Base-by-base conservation (phyloP, 306 rosid genomes). In the Fagus crenata region DNA sequence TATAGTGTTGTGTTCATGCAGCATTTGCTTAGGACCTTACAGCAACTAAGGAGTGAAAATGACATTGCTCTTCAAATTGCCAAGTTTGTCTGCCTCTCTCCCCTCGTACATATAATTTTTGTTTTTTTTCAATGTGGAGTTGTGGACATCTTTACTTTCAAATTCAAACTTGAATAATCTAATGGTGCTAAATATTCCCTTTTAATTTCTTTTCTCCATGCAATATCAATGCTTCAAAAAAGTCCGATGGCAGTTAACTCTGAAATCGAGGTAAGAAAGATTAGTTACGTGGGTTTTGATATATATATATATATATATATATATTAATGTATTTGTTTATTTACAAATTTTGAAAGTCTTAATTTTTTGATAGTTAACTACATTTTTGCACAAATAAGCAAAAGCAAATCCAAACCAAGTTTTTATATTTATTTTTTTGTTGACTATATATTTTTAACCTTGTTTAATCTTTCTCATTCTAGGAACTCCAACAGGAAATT, bases 401-500 rank as follows among this genome's bases (percentile, higher is more conserved):
- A 22, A 22, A 22, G 28, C 28, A 22, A 22, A 22, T 22, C 28
- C 28, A 22, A 22, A 22, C 28, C 28, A 22, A 22, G 28, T 22
- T 22, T 22, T 22, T 22, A 22, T 22, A 0, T 22, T 22, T 35
- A 0, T 0, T 17, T 12, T 2, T 49, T 32, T 5, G 6, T 3
- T 32, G 41, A 14, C 1, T 6, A 2, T 69, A 35, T 33, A 12
- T 43, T 54, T 11, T 73, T 77, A 5, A 67, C 42, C 4, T 7
- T 32, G 0, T 13, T 14, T 69, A 46, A 71, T 13, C 63, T 59
- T 71, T 41, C 43, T 12, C 49, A 1, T 41, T 77, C 18, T 43
- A 94, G 98, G 97, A 94, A 43, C 90, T 90, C 36, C 93, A 89
- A 49, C 93, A 88, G 46, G 93, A 92, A 83, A 82, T 90, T 68